Evolutionary conservation across 1,139 yeast genomes (phyloP).

Genomic region (Sporopachydermia cereana): DNA sequence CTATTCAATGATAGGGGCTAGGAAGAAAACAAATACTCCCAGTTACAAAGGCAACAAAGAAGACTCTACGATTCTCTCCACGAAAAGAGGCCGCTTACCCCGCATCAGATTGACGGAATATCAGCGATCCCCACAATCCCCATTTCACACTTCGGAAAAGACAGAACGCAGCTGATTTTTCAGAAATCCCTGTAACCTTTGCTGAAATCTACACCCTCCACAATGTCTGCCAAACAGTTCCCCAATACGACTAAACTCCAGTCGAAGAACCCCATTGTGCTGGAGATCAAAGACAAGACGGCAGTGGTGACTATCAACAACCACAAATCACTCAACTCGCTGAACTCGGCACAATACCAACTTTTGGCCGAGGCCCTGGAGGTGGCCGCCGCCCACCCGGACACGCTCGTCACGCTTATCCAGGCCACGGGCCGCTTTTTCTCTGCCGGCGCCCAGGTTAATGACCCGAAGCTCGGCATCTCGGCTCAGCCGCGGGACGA

Average conservation of each 20-base stretch:
- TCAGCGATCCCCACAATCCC: too few species aligned
- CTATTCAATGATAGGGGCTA: too few species aligned
- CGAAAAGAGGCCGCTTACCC: too few species aligned
- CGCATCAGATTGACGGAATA: too few species aligned
- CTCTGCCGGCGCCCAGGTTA: constrained; percentile 78
- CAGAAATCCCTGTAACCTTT: neutral
- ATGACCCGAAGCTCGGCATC: constrained; percentile 21
- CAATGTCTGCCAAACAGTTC: constrained; percentile 4
- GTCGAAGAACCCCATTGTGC: neutral
- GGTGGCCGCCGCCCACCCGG: constrained; percentile 54
- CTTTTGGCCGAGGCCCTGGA: constrained; percentile 49
- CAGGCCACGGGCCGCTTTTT: constrained; percentile 68
- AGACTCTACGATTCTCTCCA: too few species aligned
- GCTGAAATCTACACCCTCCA: too few species aligned
- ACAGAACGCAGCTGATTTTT: too few species aligned
- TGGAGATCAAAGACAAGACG: constrained; percentile 41
- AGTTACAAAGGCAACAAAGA: too few species aligned
- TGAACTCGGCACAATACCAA: constrained; percentile 55
- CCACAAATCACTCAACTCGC: constrained; percentile 55
- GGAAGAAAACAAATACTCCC: too few species aligned
- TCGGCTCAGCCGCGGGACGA: constrained; percentile 10
- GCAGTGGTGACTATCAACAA: constrained; percentile 58
- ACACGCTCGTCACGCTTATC: constrained; percentile 53
- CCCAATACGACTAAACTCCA: constrained; percentile 1
- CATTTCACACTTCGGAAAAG: too few species aligned